These are phyloP conservation scores for Spencermartinsiella europaea DNA, from an alignment of 805 yeast species.

Conservation along the genomic window DNA sequence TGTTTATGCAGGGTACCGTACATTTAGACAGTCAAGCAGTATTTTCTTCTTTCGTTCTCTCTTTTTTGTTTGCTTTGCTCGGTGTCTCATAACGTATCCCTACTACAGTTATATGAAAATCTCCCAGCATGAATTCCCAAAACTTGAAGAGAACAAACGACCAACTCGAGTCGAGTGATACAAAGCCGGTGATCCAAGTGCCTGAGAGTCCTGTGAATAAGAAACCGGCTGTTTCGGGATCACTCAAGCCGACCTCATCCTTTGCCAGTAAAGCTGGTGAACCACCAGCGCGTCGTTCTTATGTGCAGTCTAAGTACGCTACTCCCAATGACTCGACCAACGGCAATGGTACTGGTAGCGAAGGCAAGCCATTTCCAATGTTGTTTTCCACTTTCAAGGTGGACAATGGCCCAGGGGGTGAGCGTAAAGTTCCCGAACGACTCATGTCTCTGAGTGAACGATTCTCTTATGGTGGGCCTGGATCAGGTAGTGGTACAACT, in stretches of 20 bases:
- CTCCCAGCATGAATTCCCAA: too few relatives aligned
- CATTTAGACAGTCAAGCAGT: too few relatives aligned
- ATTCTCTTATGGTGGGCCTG: conserved; percentile 8
- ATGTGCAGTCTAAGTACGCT: neutral
- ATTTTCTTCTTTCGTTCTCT: too few relatives aligned
- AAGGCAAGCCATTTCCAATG: conserved; percentile 12
- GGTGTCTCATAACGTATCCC: too few relatives aligned
- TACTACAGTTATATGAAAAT: too few relatives aligned
- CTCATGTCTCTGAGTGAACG: conserved; percentile 14
- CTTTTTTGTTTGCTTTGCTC: too few relatives aligned
- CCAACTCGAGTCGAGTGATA: neutral
- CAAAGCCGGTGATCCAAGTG: conserved; percentile 14
- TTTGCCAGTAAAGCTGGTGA: neutral
- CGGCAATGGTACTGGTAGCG: neutral
- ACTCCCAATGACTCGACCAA: neutral
- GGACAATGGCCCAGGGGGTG: neutral
- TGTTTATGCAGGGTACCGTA: too few relatives aligned
- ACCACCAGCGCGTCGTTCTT: neutral
- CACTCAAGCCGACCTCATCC: neutral
- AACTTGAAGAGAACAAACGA: neutral
- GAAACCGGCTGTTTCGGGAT: neutral
- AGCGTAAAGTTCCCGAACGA: conserved; percentile 2
- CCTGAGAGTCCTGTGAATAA: conserved; percentile 12
- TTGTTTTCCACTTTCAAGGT: conserved; percentile 5
- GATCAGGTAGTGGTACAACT: too few relatives aligned